Base-by-base conservation (phyloP, 805 yeast species). In the Nakazawaea ishiwadae region DNA sequence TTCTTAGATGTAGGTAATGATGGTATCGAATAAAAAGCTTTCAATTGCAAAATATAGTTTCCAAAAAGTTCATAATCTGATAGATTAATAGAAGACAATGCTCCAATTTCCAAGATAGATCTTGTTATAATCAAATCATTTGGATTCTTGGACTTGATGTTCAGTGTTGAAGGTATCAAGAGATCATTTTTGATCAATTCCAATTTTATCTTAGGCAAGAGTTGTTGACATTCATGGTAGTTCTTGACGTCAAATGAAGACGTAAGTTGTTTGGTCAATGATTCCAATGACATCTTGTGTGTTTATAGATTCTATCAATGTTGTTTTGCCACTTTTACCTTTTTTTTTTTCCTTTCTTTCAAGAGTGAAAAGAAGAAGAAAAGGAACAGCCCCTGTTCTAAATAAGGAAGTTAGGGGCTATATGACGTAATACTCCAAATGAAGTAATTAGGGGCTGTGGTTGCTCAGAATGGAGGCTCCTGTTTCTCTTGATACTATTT, bases 51-150 rank as follows among this genome's bases (percentile, higher is more conserved):
- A 45, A 84, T 75, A 59, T 75, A 79, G 53, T 81, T 81, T 49
- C 82, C 81, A 55, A 89, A 87, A n/a, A 73, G 71, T 16, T 63
- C 72, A 52, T 82, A 76, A 47, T 84, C 73, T 27, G 73, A 63
- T 32, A 74, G 59, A 50, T 82, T 81, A 47, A 93, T 78, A 37
- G 90, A 75, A 14, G 85, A 75, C 40, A 91, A 67, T 0, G 96
- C 95, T 10, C 96, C 96, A 45, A 89, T 77, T 60, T 93, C 98
- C 38, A 93, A 67, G 32, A 91, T 84, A 31, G 84, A 78, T 51
- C 95, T 80, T 6, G 96, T 79, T 30, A 88, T 85, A 46, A 74
- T 69, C 44, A 89, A 71, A 63, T 90, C 96, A 44, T 73, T 75
- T 27, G 78, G 57, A 43, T 72, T 72, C 15, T 53, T 47, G 10